Base-by-base conservation (phyloP, 73 alveolate genomes). In the Paramecium sonneborni region DNA sequence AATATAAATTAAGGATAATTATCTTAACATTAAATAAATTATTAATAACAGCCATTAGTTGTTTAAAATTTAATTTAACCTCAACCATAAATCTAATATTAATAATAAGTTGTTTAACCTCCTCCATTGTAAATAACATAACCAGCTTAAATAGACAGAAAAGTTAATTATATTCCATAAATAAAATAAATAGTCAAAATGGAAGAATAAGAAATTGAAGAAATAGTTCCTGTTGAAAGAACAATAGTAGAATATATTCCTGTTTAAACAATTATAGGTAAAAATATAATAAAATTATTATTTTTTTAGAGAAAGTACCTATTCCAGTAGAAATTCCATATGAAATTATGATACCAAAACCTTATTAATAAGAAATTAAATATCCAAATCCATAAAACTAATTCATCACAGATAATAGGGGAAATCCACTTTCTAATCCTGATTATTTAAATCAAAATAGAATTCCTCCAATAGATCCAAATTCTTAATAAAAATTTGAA, bases 221-320 rank as follows among this genome's bases (percentile, higher is more conserved):
- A 79, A 79, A 24, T 44, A 41, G 72, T 79, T 12, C 90, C 90
- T 10, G 55, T 23, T 7, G 90, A 79, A 28, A 38, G 74, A 20
- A 79, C 90, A 8, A 79, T 79, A 9, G 30, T 79, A 2, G 90
- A 79, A 79, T 79, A 79, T 46, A 46, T 79, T 0, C 90, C 90
- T 11, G 90, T 79, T 43, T 23, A 79, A 43, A 79, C 90, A 30
- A 39, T 79, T 5, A 79, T 79, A 14, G 90, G 90, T 79, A 79
- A 10, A 52, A 18, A 52, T 4, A 4, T 26, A 3, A 79, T 20
- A 3, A 0, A 18, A 18, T 1, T 3, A 11, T 44, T 4, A n/a
- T 52, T 26, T 44, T 4, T 52, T 52, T 26, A 62, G 84, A 62
- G 44, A 62, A 62, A 32, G 44, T 62, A 30, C 84, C 84, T 23